Evolutionary conservation across 192 early-diverging fungal species (phyloP), one percentile per base, ranked within the genome.

Genomic region (Coemansia javaensis): DNA sequence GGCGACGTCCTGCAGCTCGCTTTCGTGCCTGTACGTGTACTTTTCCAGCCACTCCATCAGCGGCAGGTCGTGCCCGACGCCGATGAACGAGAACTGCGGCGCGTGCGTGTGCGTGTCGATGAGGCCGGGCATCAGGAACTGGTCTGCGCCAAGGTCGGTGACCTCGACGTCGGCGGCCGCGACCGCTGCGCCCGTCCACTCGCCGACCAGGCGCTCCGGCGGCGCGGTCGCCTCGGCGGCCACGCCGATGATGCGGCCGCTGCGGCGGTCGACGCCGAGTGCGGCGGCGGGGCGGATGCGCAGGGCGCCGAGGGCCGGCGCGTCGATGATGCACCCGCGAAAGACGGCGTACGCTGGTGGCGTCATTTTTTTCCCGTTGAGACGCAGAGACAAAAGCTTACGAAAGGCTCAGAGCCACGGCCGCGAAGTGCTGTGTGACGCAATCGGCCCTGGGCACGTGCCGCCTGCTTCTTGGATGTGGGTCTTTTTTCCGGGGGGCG

Each of bases 51-150:
- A 92, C 27, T 89, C 81, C 30, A 98, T 84, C 38, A 98, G 69
- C 17, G 89, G 89, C 34, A 96, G 75, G 48, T 93, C 90, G 69
- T 89, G 86, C 14, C 93, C 95, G 10, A 86, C 88, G 22, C 93
- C 95, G 14, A 87, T 77, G 55, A 87, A 93, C 14, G 84, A 74
- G 52, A 87, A 90, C 77, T 98, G 95, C 15, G 95, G 85, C 28
- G 91, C 91, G 60, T 98, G 95, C 40, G 86, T 85, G 66, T 98
- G 95, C 13, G 91, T 94, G 46, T 98, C 94, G 28, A 98, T 75
- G 28, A 95, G 81, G 14, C 94, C 94, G 25, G 92, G 94, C 49
- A 92, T 75, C 46, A 95, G 66, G 58, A 94, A 89, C 61, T 92
- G 86, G 21, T 71, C 62, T 1, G 48, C 43, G 5, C 48, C 58